These are phyloP conservation scores for Xylaria sp. DNA, from an alignment of 2,329 filamentous ascomycete genomes.

Conservation along the genomic window DNA sequence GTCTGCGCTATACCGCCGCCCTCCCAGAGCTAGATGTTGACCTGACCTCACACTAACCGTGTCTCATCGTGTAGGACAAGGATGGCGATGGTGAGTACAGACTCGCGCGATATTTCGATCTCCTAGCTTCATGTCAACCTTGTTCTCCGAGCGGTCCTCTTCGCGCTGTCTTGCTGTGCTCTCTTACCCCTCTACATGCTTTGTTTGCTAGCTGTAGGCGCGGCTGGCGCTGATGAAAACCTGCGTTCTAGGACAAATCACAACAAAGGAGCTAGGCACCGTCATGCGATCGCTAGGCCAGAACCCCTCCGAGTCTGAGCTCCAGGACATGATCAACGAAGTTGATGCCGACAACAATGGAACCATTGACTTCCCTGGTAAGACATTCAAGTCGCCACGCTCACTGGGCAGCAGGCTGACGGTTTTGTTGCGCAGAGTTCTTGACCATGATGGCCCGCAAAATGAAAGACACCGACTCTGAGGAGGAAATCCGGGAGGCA, in stretches of 20 bases:
- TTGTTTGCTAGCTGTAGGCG: slow-evolving; percentile 8
- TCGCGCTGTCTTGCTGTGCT: neutral
- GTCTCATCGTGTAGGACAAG: slow-evolving; percentile 72
- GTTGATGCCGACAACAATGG: slow-evolving; percentile 93
- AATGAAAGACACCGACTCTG: slow-evolving; percentile 93
- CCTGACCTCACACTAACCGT: slow-evolving; percentile 43
- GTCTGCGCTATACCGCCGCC: neutral
- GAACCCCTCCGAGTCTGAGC: slow-evolving; percentile 88
- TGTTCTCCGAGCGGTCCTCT: slow-evolving; percentile 6
- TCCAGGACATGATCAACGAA: slow-evolving; percentile 95
- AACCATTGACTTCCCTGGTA: slow-evolving; percentile 91
- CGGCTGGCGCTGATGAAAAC: slow-evolving; percentile 32
- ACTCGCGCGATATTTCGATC: slow-evolving; percentile 4
- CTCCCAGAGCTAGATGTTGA: slow-evolving; percentile 2
- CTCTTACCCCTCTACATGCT: neutral
- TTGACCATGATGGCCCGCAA: slow-evolving; percentile 94
- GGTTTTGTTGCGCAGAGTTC: slow-evolving; percentile 69
- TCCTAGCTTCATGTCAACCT: slow-evolving; percentile 1
- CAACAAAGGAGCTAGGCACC: slow-evolving; percentile 88
- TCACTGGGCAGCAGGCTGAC: slow-evolving; percentile 43
- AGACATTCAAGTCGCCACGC: slow-evolving; percentile 44
- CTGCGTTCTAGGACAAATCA: slow-evolving; percentile 77
- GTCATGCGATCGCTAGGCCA: slow-evolving; percentile 92
- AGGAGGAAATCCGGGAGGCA: slow-evolving; percentile 89
- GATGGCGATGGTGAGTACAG: slow-evolving; percentile 82